Conservation (phyloP, 2,329 filamentous ascomycete species). For the Aschersonia sp. region DNA sequence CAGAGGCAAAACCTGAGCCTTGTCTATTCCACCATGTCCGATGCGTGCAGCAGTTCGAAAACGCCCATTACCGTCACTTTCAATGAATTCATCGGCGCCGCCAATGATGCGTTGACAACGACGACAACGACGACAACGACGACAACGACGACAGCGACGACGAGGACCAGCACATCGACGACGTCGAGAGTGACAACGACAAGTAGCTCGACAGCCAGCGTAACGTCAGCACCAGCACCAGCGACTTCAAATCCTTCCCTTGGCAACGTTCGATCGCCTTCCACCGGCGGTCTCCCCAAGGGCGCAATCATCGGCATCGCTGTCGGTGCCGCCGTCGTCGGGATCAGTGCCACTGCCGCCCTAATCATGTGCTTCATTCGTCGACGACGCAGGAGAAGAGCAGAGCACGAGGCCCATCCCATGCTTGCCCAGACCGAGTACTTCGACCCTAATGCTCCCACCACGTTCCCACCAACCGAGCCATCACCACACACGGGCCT, state of each 20-base stretch:
- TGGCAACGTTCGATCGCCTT: background rate
- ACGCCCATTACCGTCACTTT: conserved; percentile 27
- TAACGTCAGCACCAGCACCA: background rate
- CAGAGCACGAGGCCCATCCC: conserved; percentile 13
- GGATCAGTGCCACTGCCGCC: conserved; percentile 12
- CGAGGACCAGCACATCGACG: background rate
- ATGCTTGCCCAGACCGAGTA: conserved; percentile 13
- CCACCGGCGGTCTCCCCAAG: conserved; percentile 14
- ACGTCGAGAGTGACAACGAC: too few relatives aligned
- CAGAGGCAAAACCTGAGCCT: conserved; percentile 17
- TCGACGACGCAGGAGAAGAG: conserved; percentile 12
- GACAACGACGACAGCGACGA: conserved; percentile 19
- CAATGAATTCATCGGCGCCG: conserved; percentile 22
- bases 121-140: conserved; percentile 20
- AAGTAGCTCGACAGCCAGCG: background rate
- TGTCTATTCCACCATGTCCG: conserved; percentile 28
- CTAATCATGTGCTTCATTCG: conserved; percentile 11
- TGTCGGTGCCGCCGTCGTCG: conserved; percentile 18
- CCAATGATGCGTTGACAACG: background rate
- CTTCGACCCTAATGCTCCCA: conserved; percentile 6
- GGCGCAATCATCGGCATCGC: conserved; percentile 24
- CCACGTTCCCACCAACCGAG: conserved; percentile 9
- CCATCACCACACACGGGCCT: conserved; percentile 7
- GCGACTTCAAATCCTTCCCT: background rate
- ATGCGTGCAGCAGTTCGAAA: conserved; percentile 27